phyloP scores from a whole-genome alignment of 2,329 filamentous ascomycete species.

The Fusarium sp. region DNA sequence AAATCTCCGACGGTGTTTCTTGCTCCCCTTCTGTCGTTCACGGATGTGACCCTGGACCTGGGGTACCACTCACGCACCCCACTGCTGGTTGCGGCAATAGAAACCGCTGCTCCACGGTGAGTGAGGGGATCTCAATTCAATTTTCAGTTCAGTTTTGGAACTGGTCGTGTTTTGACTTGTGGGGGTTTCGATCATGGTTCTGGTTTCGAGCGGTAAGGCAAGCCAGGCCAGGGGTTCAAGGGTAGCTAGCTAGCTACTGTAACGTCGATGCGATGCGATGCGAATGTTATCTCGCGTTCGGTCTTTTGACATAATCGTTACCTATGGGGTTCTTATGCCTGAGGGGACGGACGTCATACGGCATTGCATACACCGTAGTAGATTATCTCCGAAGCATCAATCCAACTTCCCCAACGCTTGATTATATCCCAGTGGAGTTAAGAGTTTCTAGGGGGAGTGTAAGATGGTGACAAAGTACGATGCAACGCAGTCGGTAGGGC shows the following conservation, averaged over 20 bases:
- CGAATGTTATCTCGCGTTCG: constrained; percentile 1
- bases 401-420: background rate
- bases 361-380: background rate
- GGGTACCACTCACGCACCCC: constrained; percentile 38
- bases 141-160: constrained; percentile 9
- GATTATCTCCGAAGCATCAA: constrained; percentile 1
- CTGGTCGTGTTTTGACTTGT: constrained; percentile 11
- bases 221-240: background rate
- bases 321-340: background rate
- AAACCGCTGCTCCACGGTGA: constrained; percentile 24
- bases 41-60: constrained; percentile 31
- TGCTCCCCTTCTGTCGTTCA: background rate
- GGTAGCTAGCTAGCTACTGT: background rate
- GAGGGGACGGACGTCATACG: constrained; percentile 1
- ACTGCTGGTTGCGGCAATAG: constrained; percentile 44
- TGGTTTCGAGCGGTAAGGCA: constrained; percentile 8
- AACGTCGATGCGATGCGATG: background rate
- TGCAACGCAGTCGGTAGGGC: constrained; percentile 21
- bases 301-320: constrained; percentile 13
- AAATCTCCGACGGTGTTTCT: constrained; percentile 42
- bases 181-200: constrained; percentile 14
- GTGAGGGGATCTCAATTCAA: constrained; percentile 19
- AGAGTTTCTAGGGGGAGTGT: background rate
- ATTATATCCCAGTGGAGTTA: background rate
- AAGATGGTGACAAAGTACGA: background rate